phyloP scores from a whole-genome alignment of 345 rosid species.

The Erodium maritimum region DNA sequence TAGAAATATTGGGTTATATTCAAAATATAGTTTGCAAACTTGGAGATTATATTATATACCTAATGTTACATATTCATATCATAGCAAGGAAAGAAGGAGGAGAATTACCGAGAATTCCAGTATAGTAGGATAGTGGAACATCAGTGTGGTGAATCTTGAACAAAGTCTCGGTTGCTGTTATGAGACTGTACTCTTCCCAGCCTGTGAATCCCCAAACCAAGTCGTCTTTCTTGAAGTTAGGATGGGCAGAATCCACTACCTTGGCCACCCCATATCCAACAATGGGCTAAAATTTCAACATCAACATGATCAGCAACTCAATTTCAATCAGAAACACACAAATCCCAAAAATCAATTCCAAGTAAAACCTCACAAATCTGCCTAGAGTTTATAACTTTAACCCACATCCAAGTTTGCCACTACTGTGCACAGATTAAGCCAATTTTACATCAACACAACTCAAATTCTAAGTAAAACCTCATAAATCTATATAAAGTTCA shows the following conservation, averaged over 20 bases:
- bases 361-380: not conserved
- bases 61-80: not conserved
- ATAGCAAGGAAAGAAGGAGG: not conserved
- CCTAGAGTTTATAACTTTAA: too few species aligned
- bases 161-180: constrained; percentile 19
- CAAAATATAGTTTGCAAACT: not conserved
- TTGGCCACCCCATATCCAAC: constrained; percentile 42
- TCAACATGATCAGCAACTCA: not conserved
- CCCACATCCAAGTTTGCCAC: too few species aligned
- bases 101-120: constrained; percentile 45
- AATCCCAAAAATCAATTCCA: not conserved
- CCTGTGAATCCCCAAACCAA: constrained; percentile 44
- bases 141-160: constrained; percentile 39
- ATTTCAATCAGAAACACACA: not conserved
- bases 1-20: not conserved
- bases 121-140: constrained; percentile 50
- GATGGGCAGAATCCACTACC: constrained; percentile 40
- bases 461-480: too few species aligned
- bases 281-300: constrained; percentile 25
- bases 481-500: too few species aligned
- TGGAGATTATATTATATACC: not conserved
- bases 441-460: too few species aligned
- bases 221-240: constrained; percentile 35
- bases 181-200: constrained; percentile 55
- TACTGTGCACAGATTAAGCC: too few species aligned